These are phyloP conservation scores for Biscogniauxia sp. DNA, from an alignment of 2,329 filamentous ascomycete species.

Conservation along the genomic window DNA sequence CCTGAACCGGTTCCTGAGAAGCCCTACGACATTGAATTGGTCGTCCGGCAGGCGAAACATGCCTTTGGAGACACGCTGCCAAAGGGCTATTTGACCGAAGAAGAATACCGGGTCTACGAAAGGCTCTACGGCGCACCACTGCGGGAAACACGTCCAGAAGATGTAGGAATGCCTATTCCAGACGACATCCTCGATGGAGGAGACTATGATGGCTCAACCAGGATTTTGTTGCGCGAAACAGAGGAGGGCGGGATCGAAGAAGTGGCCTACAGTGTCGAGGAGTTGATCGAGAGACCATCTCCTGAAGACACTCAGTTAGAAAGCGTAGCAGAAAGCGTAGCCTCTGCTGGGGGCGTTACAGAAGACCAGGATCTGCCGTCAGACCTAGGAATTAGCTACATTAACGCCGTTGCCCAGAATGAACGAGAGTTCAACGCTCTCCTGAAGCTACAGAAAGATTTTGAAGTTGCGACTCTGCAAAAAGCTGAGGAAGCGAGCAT, in stretches of 20 bases:
- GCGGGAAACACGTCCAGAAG: slow-evolving; percentile 57
- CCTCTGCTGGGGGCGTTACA: slow-evolving; percentile 10
- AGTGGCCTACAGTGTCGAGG: slow-evolving; percentile 44
- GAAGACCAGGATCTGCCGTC: slow-evolving; percentile 29
- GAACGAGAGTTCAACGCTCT: slow-evolving; percentile 55
- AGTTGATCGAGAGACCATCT: slow-evolving; percentile 1
- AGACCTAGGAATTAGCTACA: slow-evolving; percentile 40
- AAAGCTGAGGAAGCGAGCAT: slow-evolving; percentile 33
- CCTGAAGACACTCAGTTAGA: slow-evolving; percentile 26
- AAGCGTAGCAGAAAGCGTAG: slow-evolving; percentile 26
- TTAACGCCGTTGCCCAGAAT: slow-evolving; percentile 49
- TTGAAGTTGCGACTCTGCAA: slow-evolving; percentile 42
- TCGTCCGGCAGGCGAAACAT: slow-evolving; percentile 65
- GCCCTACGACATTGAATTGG: slow-evolving; percentile 17
- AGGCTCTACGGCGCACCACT: slow-evolving; percentile 77
- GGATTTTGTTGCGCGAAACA: slow-evolving; percentile 52
- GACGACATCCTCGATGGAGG: slow-evolving; percentile 16
- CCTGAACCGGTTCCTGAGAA: slow-evolving; percentile 9
- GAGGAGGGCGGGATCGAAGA: slow-evolving; percentile 61
- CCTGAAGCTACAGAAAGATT: slow-evolving; percentile 56
- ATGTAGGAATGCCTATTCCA: slow-evolving; percentile 49
- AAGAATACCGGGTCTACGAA: slow-evolving; percentile 74
- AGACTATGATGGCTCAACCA: slow-evolving; percentile 28
- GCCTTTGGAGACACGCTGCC: slow-evolving; percentile 77
- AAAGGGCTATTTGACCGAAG: slow-evolving; percentile 62